phyloP scores from a whole-genome alignment of 2,329 filamentous ascomycete genomes.

The Reticulascus tulasneorum region DNA sequence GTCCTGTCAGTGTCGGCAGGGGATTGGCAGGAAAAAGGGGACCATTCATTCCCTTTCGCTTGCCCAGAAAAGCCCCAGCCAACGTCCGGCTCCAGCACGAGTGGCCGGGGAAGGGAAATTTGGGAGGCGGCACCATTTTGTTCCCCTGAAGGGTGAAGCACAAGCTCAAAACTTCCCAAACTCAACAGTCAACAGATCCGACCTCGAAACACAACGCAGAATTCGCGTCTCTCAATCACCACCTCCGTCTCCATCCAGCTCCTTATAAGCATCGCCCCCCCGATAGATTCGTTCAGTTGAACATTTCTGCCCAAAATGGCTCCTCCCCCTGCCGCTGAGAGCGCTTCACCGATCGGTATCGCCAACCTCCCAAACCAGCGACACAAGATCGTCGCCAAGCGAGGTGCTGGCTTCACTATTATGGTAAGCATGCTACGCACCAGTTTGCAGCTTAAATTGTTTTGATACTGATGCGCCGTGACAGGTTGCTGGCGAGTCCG shows the following conservation, averaged over 20 bases:
- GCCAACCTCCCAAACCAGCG: constrained; percentile 71
- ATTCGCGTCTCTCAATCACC: constrained; percentile 13
- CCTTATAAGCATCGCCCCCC: constrained; percentile 4
- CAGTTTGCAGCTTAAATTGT: neutral
- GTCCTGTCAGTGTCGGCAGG: neutral
- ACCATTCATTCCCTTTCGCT: constrained; percentile 13
- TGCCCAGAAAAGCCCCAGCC: constrained; percentile 10
- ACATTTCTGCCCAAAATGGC: constrained; percentile 45
- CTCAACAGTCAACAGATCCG: constrained; percentile 14
- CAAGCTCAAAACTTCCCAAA: constrained; percentile 16
- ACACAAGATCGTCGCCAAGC: constrained; percentile 72
- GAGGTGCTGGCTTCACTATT: constrained; percentile 97
- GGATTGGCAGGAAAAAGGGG: constrained; percentile 17
- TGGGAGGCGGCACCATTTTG: constrained; percentile 17
- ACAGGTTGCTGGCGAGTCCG: constrained; percentile 96
- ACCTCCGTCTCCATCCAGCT: constrained; percentile 7
- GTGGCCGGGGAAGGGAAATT: constrained; percentile 15
- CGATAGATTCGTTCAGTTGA: constrained; percentile 13
- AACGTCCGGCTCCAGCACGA: too few species aligned
- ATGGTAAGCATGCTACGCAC: constrained; percentile 63
- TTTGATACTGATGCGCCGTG: constrained; percentile 1
- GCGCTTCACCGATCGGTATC: constrained; percentile 67
- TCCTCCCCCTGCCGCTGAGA: constrained; percentile 51
- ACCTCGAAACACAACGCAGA: constrained; percentile 14
- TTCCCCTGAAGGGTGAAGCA: constrained; percentile 18